Conservation (phyloP, 148 eudicot genomes). For the Rhododendron ovatum region DNA sequence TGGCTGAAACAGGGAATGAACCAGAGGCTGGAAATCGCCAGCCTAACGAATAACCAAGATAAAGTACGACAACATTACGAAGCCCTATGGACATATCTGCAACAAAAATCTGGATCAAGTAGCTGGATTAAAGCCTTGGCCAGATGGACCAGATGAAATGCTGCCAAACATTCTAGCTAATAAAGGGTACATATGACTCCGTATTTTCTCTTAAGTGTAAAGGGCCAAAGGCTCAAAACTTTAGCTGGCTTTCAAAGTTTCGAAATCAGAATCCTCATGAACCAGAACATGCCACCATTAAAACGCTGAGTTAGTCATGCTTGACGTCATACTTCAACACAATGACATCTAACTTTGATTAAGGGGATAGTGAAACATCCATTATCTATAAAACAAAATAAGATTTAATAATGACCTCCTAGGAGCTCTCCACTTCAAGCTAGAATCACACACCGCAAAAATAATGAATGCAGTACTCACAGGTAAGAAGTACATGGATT, state of each 20-base stretch:
- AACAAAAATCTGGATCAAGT: background rate
- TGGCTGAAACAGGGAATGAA: background rate
- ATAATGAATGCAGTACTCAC: conserved; percentile 24
- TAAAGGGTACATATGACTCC: background rate
- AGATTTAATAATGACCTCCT: background rate
- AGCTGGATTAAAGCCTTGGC: background rate
- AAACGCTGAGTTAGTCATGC: background rate
- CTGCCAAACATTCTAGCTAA: background rate
- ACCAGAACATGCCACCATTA: background rate
- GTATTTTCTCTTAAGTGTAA: background rate
- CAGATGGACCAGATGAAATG: background rate
- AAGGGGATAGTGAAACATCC: background rate
- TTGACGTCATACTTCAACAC: background rate
- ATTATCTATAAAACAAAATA: background rate
- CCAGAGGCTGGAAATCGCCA: background rate
- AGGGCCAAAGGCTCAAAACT: background rate
- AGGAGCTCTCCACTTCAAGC: conserved; percentile 1
- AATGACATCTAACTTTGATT: background rate
- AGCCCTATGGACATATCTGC: background rate
- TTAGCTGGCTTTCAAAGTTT: background rate
- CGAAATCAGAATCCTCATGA: conserved; percentile 1
- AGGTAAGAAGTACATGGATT: conserved; percentile 25
- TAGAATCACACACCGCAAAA: conserved; percentile 4
- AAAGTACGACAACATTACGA: background rate
- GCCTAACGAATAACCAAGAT: background rate